Evolutionary conservation across 73 alveolate genomes (phyloP).

Genomic region (Paramecium sexaurelia): DNA sequence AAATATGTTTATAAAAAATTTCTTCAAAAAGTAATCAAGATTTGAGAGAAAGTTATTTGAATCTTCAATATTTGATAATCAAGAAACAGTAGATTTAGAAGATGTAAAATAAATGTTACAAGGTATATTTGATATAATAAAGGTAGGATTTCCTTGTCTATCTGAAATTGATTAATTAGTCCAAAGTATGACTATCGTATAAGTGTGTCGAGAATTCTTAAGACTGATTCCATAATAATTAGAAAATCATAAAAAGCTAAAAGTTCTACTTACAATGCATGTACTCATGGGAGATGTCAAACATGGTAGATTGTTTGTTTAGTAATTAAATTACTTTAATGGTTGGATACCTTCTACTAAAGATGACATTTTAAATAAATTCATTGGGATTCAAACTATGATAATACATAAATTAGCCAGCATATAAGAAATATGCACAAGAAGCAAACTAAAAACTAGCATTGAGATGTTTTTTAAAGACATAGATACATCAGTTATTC

Average conservation of each 20-base stretch:
- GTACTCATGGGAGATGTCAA: slow-evolving; percentile 57
- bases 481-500: slow-evolving; percentile 25
- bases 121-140: not conserved
- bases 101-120: slow-evolving; percentile 26
- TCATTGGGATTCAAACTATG: slow-evolving; percentile 2
- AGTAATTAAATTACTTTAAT: not conserved
- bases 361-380: not conserved
- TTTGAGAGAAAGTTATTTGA: slow-evolving; percentile 16
- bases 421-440: not conserved
- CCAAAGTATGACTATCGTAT: slow-evolving; percentile 46
- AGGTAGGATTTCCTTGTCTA: slow-evolving; percentile 1
- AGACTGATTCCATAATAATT: not conserved
- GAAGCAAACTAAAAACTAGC: slow-evolving; percentile 16
- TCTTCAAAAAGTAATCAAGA: slow-evolving; percentile 6
- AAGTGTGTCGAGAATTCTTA: slow-evolving; percentile 19
- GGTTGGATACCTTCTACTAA: not conserved
- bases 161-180: slow-evolving; percentile 19
- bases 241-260: slow-evolving; percentile 19
- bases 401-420: not conserved
- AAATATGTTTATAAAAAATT: slow-evolving; percentile 38
- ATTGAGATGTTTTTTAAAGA: slow-evolving; percentile 1
- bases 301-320: slow-evolving; percentile 50
- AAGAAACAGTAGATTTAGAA: slow-evolving; percentile 45
- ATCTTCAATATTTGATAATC: slow-evolving; percentile 15
- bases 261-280: slow-evolving; percentile 27